phyloP scores from a whole-genome alignment of 331 rosid species.

The Cydonia oblonga region DNA sequence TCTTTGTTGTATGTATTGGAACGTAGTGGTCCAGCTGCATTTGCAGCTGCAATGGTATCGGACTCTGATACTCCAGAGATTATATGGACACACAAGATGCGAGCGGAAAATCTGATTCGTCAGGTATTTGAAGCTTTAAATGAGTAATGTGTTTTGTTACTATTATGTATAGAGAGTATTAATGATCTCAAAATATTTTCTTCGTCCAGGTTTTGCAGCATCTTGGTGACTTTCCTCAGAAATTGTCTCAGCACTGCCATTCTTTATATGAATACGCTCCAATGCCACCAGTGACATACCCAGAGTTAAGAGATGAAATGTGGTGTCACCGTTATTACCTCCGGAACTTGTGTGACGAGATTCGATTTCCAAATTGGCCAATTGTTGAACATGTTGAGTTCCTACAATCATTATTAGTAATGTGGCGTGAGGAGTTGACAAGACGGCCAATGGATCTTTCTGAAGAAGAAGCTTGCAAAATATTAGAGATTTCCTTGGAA shows the following conservation, averaged over 20 bases:
- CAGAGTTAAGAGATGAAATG: slow-evolving; percentile 95
- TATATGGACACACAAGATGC: slow-evolving; percentile 98
- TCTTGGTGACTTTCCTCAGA: slow-evolving; percentile 97
- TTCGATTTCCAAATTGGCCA: slow-evolving; percentile 97
- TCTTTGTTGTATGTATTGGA: slow-evolving; percentile 94
- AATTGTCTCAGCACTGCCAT: slow-evolving; percentile 94
- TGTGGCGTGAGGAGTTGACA: slow-evolving; percentile 99
- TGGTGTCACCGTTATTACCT: slow-evolving; percentile 99
- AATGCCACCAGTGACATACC: slow-evolving; percentile 99
- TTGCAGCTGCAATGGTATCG: slow-evolving; percentile 97
- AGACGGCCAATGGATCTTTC: slow-evolving; percentile 99
- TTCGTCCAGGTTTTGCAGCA: slow-evolving; percentile 87
- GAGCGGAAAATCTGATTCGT: slow-evolving; percentile 88
- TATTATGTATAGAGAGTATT: slow-evolving; percentile 1
- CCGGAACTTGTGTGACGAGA: slow-evolving; percentile 91
- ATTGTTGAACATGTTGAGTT: slow-evolving; percentile 99
- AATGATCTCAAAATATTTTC: slow-evolving; percentile 5
- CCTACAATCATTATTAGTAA: slow-evolving; percentile 88
- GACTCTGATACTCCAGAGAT: slow-evolving; percentile 99
- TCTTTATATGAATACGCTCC: slow-evolving; percentile 87
- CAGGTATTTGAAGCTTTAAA: slow-evolving; percentile 45
- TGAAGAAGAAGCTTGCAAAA: slow-evolving; percentile 99
- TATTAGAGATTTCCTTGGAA: slow-evolving; percentile 81
- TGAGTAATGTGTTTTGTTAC: not conserved
- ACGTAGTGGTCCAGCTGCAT: slow-evolving; percentile 96